These are phyloP conservation scores for Epichloe baconii DNA, from an alignment of 2,329 filamentous ascomycete species.

Conservation along the genomic window DNA sequence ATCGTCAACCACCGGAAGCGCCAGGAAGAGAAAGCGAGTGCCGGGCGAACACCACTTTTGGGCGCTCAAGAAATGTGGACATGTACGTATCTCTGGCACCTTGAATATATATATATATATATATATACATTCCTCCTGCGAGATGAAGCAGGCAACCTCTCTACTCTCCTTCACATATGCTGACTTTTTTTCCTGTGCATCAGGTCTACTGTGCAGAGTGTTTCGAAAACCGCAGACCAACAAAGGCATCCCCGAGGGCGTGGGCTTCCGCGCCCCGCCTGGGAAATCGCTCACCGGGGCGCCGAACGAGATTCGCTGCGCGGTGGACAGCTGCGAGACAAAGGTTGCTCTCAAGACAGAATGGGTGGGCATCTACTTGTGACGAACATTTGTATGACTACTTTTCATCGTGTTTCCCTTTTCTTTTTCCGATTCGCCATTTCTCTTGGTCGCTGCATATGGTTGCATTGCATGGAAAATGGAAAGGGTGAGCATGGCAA, in stretches of 20 bases:
- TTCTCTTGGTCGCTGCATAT: background rate
- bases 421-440: background rate
- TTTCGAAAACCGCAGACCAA: constrained; percentile 40
- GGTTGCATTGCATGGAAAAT: background rate
- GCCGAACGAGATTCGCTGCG: constrained; percentile 32
- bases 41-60: constrained; percentile 73
- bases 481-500: background rate
- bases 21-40: constrained; percentile 31
- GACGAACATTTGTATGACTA: background rate
- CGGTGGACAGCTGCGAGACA: constrained; percentile 41
- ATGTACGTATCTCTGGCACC: constrained; percentile 42
- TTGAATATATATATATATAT: constrained; percentile 11
- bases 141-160: background rate
- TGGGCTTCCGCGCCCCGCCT: constrained; percentile 25
- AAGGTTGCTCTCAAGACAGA: constrained; percentile 40
- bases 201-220: constrained; percentile 52
- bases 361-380: constrained; percentile 51
- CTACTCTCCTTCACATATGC: background rate
- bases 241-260: constrained; percentile 19
- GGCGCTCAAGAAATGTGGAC: constrained; percentile 82
- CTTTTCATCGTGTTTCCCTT: background rate
- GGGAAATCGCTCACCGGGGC: constrained; percentile 14
- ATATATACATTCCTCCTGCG: background rate
- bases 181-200: background rate
- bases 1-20: constrained; percentile 6